phyloP scores from a whole-genome alignment of 2,329 filamentous ascomycete species.

The Aspergillus flavus region DNA sequence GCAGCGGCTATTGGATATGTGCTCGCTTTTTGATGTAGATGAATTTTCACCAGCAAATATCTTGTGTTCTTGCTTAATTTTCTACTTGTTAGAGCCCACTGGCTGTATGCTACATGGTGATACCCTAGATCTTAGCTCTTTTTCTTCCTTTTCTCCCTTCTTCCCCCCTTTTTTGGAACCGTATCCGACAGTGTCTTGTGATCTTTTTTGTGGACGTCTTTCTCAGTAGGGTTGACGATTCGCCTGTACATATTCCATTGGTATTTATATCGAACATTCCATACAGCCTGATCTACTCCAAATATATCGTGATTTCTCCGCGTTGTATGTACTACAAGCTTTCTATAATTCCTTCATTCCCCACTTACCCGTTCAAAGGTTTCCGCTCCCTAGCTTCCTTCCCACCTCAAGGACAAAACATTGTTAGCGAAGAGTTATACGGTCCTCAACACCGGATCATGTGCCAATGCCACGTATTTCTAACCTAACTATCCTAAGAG shows the following conservation, averaged over 20 bases:
- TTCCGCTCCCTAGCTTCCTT: neutral
- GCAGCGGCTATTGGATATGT: constrained; percentile 29
- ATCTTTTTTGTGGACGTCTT: neutral
- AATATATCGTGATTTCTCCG: neutral
- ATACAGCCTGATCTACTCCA: neutral
- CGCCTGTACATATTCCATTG: neutral
- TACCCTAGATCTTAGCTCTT: neutral
- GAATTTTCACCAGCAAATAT: neutral
- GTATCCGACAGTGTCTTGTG: neutral
- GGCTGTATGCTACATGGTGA: neutral
- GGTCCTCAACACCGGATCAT: neutral
- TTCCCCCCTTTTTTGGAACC: neutral
- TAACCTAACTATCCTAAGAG: neutral
- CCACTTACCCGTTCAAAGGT: neutral
- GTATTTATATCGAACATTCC: neutral
- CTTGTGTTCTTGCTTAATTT: neutral
- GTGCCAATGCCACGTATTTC: constrained; percentile 1
- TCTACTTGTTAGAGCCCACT: neutral
- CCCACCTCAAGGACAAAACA: neutral
- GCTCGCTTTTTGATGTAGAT: constrained; percentile 20
- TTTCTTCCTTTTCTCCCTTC: neutral
- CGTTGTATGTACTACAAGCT: neutral
- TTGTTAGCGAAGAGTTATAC: neutral
- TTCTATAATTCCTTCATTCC: neutral
- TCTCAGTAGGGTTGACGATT: neutral